phyloP scores from a whole-genome alignment of 176 grass and related monocot genomes.

The Triticum aestivum region DNA sequence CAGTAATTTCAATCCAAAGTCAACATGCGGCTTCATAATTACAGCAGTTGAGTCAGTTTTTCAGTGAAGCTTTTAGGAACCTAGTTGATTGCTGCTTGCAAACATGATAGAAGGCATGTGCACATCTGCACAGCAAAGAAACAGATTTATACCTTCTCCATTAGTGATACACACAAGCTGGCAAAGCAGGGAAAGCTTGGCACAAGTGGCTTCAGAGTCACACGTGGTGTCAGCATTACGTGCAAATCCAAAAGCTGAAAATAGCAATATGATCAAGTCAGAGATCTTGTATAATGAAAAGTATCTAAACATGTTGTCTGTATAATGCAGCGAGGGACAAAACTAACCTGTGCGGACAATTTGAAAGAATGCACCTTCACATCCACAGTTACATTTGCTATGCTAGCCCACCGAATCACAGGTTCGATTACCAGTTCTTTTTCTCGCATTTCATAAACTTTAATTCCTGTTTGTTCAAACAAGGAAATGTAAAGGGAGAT shows the following conservation, averaged over 20 bases:
- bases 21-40: conserved; percentile 63
- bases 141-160: conserved; percentile 71
- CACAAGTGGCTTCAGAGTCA: conserved; percentile 89
- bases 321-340: not conserved
- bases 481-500: not conserved
- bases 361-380: conserved; percentile 57
- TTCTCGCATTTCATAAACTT: conserved; percentile 85
- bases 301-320: not conserved
- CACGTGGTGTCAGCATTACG: conserved; percentile 64
- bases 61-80: not conserved
- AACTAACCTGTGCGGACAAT: conserved; percentile 67
- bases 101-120: not conserved
- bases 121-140: not conserved
- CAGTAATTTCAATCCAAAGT: conserved; percentile 87
- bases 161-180: conserved; percentile 63
- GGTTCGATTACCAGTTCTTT: conserved; percentile 89
- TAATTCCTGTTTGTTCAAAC: conserved; percentile 61
- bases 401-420: conserved; percentile 86
- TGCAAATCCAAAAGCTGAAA: conserved; percentile 78
- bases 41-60: conserved; percentile 24
- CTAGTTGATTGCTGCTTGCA: not conserved
- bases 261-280: conserved; percentile 13
- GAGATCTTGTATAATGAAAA: not conserved
- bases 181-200: conserved; percentile 95
- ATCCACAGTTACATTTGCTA: conserved; percentile 51